These are phyloP conservation scores for Aspergillus fumigatus DNA, from an alignment of 2,329 filamentous ascomycete genomes.

Conservation along the genomic window DNA sequence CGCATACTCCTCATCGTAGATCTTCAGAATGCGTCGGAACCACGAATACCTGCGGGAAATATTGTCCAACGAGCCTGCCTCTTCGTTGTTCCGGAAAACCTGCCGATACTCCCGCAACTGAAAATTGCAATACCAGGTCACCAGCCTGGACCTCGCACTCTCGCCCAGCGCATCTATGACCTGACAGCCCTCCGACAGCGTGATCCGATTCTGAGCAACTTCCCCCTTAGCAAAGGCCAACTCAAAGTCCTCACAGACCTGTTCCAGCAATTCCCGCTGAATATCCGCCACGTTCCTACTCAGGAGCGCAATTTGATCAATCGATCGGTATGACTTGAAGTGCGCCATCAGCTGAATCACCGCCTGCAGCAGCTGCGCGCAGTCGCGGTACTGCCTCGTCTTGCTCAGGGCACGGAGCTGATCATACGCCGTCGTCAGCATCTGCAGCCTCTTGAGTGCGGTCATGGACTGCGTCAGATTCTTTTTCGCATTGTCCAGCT, in stretches of 20 bases:
- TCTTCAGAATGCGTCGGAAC: conserved; percentile 94
- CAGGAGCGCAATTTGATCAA: conserved; percentile 93
- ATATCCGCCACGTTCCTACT: conserved; percentile 90
- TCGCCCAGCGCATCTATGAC: conserved; percentile 96
- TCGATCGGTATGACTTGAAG: conserved; percentile 96
- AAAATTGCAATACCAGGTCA: conserved; percentile 98
- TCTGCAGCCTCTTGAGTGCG: conserved; percentile 91
- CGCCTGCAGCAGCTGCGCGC: conserved; percentile 86
- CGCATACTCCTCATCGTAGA: conserved; percentile 89
- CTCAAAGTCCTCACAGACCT: conserved; percentile 99
- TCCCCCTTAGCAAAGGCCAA: conserved; percentile 88
- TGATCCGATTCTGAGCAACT: conserved; percentile 62
- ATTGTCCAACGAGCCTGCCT: conserved; percentile 93
- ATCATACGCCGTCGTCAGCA: conserved; percentile 98
- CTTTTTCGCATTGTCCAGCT: conserved; percentile 90
- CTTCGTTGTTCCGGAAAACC: conserved; percentile 92
- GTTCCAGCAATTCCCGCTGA: conserved; percentile 86
- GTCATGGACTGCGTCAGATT: conserved; percentile 98
- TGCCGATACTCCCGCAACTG: conserved; percentile 92
- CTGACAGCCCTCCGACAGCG: conserved; percentile 79
- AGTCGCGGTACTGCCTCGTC: conserved; percentile 88
- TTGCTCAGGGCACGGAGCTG: conserved; percentile 80
- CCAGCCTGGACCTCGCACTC: conserved; percentile 70
- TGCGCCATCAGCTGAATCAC: conserved; percentile 97
- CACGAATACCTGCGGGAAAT: conserved; percentile 92